Percentiles rank a stretch among this genome's conserved stretches.
These are phyloP conservation scores for Suaeda aralocaspica DNA, from an alignment of 148 eudicot genomes.

Conservation along the genomic window DNA sequence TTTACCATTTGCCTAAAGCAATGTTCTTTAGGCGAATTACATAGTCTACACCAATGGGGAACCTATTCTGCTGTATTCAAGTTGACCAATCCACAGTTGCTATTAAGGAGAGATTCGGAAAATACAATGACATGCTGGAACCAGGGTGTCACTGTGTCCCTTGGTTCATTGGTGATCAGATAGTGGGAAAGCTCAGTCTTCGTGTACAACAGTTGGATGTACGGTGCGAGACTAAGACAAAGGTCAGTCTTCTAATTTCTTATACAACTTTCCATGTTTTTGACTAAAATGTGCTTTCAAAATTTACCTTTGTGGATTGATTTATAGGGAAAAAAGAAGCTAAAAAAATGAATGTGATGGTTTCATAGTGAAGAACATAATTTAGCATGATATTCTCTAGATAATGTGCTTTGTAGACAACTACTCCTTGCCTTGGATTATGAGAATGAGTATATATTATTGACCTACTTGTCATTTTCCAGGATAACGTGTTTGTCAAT, in stretches of 20 bases:
- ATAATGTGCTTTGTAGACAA: neutral
- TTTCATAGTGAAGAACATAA: no score
- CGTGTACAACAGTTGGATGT: slow-evolving; percentile 49
- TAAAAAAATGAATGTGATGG: no score
- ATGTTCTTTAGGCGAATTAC: neutral
- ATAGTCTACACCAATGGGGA: slow-evolving; percentile 30
- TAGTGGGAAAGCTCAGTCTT: slow-evolving; percentile 41
- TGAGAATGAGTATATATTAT: neutral
- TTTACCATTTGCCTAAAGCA: no score
- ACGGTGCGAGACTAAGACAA: slow-evolving; percentile 53
- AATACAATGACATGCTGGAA: slow-evolving; percentile 31
- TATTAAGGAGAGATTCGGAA: slow-evolving; percentile 42
- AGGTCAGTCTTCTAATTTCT: slow-evolving; percentile 24
- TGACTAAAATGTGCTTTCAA: no score
- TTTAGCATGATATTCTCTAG: neutral
- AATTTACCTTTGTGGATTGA: no score
- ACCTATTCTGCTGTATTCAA: slow-evolving; percentile 33
- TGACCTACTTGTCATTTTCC: slow-evolving; percentile 2
- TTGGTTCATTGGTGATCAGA: slow-evolving; percentile 33
- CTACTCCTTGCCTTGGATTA: neutral
- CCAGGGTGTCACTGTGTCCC: slow-evolving; percentile 51
- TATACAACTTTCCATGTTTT: neutral
- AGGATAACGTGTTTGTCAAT: slow-evolving; percentile 57
- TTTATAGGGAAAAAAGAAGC: no score
- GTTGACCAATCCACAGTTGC: slow-evolving; percentile 52